phyloP scores from a whole-genome alignment of 139 green algal species.

The Haematococcus sp. region DNA sequence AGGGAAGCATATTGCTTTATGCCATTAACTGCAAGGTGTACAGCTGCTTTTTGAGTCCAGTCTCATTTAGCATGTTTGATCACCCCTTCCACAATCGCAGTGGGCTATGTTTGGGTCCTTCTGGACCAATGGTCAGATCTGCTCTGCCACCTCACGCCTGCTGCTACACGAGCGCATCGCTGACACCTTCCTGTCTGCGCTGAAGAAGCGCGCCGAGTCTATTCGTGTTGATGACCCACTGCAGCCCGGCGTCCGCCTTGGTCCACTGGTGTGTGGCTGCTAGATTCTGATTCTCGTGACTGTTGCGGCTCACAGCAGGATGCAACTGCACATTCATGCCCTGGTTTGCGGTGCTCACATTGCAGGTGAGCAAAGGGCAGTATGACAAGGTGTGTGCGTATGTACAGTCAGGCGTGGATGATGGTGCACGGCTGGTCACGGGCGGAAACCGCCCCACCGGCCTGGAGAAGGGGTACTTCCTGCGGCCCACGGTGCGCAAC shows the following conservation, averaged over 20 bases:
- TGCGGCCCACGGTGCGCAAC: conserved; percentile 62
- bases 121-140: conserved; percentile 88
- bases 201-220: conserved; percentile 65
- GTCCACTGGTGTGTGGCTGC: conserved; percentile 59
- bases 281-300: not conserved
- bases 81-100: too few relatives aligned
- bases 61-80: too few relatives aligned
- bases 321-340: too few relatives aligned
- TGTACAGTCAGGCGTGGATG: conserved; percentile 42
- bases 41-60: too few relatives aligned
- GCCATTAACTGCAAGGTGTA: too few relatives aligned
- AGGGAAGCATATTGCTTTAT: too few relatives aligned
- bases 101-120: conserved; percentile 69
- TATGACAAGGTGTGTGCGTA: conserved; percentile 49
- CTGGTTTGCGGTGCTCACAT: too few relatives aligned
- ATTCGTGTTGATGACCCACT: conserved; percentile 76
- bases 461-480: conserved; percentile 57
- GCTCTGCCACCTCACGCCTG: conserved; percentile 79
- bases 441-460: conserved; percentile 54
- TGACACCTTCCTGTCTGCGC: conserved; percentile 53
- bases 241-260: conserved; percentile 61
- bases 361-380: conserved; percentile 33
- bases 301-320: too few relatives aligned
- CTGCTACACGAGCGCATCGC: conserved; percentile 77
- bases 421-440: conserved; percentile 75